phyloP scores from a whole-genome alignment of 768 basidiomycete species.

The Gymnopilus dilepis region DNA sequence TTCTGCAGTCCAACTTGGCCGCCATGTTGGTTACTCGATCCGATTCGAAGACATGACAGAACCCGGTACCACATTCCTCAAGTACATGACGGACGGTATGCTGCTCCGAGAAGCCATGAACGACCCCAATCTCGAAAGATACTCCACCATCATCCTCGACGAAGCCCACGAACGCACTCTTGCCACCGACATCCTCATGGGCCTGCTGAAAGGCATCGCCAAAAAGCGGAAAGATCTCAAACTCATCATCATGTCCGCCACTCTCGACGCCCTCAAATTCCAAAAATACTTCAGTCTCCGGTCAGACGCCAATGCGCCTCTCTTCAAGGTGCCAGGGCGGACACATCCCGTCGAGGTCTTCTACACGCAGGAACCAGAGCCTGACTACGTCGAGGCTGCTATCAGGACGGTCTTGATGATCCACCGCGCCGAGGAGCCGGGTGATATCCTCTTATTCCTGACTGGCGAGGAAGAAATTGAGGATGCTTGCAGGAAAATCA shows the following conservation, averaged over 20 bases:
- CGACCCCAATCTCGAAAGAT: constrained; percentile 85
- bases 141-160: constrained; percentile 98
- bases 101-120: constrained; percentile 98
- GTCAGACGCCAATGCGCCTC: constrained; percentile 58
- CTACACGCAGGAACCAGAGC: constrained; percentile 91
- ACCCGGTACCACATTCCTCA: constrained; percentile 89
- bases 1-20: constrained; percentile 80
- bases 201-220: constrained; percentile 85
- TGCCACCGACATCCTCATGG: constrained; percentile 98
- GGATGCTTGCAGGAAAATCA: constrained; percentile 93
- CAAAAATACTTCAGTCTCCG: constrained; percentile 86
- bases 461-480: constrained; percentile 99
- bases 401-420: constrained; percentile 98
- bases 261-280: constrained; percentile 95
- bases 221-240: constrained; percentile 87
- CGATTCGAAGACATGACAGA: constrained; percentile 98
- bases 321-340: constrained; percentile 91
- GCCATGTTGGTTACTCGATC: constrained; percentile 96
- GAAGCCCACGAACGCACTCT: constrained; percentile 99
- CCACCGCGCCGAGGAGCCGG: constrained; percentile 91
- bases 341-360: constrained; percentile 97
- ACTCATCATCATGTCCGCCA: constrained; percentile 98
- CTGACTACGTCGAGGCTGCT: constrained; percentile 96
- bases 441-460: constrained; percentile 92
- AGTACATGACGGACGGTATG: constrained; percentile 99